These are phyloP conservation scores for Acer campestre DNA, from an alignment of 345 rosid genomes.

Conservation along the genomic window DNA sequence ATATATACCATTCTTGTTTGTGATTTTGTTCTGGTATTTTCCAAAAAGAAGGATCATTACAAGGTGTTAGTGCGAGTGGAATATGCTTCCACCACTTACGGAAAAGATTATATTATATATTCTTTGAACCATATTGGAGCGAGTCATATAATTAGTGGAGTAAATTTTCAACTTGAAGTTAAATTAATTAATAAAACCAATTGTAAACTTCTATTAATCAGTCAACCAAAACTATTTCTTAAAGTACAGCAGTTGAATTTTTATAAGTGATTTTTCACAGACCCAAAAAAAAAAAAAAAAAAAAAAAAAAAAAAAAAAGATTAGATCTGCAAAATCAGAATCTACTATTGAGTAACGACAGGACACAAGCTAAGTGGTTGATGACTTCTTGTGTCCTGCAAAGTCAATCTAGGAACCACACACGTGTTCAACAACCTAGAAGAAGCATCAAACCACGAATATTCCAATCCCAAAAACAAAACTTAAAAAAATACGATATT, in stretches of 20 bases:
- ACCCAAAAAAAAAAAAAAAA: too few relatives aligned
- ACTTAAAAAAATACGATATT: not conserved
- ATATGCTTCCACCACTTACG: constrained; percentile 25
- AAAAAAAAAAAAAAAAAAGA: too few relatives aligned
- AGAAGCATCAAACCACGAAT: not conserved
- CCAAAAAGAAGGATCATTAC: not conserved
- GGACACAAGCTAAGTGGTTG: not conserved
- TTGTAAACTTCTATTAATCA: too few relatives aligned
- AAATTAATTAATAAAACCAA: too few relatives aligned
- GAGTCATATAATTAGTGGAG: not conserved
- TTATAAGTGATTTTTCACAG: too few relatives aligned
- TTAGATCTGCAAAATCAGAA: not conserved
- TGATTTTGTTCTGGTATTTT: not conserved
- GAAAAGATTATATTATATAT: not conserved
- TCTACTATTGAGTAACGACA: not conserved
- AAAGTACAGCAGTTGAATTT: too few relatives aligned
- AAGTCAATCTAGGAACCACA: not conserved
- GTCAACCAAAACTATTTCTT: too few relatives aligned
- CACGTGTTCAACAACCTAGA: not conserved
- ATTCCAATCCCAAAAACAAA: not conserved
- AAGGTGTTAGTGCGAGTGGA: constrained; percentile 19
- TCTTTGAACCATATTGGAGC: not conserved
- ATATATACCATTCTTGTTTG: not conserved
- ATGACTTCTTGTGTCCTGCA: not conserved
- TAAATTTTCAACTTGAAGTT: too few relatives aligned